phyloP scores from a whole-genome alignment of 306 rosid species.

The Betula pendula region DNA sequence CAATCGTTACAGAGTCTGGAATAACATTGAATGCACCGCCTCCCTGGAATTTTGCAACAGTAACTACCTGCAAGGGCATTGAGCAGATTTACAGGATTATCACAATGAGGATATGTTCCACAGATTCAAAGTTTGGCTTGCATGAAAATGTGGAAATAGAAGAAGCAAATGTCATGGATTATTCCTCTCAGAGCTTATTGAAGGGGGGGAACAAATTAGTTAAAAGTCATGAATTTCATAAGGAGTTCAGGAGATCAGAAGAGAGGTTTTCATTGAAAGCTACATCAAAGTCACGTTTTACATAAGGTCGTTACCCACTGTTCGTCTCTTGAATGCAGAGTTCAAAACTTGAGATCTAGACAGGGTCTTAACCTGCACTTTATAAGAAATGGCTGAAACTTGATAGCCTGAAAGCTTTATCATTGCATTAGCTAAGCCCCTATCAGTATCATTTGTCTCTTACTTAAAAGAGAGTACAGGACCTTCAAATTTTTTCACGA shows the following conservation, averaged over 20 bases:
- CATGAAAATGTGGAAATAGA: not conserved
- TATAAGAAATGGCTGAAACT: not conserved
- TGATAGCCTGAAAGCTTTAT: not conserved
- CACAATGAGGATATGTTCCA: conserved; percentile 15
- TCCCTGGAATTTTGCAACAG: conserved; percentile 74
- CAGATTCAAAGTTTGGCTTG: not conserved
- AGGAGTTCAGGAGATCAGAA: too few relatives aligned
- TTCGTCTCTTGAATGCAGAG: not conserved
- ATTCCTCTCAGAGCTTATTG: not conserved
- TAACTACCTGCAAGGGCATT: conserved; percentile 59
- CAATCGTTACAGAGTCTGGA: conserved; percentile 84
- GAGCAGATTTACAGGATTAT: conserved; percentile 26
- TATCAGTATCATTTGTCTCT: not conserved
- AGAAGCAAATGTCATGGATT: not conserved
- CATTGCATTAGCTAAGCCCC: conserved; percentile 7
- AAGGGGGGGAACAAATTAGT: not conserved
- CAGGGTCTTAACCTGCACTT: too few relatives aligned
- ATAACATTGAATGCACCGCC: conserved; percentile 90
- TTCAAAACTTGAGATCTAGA: not conserved
- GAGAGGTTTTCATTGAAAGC: too few relatives aligned
- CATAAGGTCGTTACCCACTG: not conserved
- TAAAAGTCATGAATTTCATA: not conserved
- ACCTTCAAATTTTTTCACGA: not conserved
- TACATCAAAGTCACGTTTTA: not conserved
- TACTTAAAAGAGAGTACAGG: not conserved